phyloP scores from a whole-genome alignment of 345 rosid genomes.

The Dimocarpus longan region DNA sequence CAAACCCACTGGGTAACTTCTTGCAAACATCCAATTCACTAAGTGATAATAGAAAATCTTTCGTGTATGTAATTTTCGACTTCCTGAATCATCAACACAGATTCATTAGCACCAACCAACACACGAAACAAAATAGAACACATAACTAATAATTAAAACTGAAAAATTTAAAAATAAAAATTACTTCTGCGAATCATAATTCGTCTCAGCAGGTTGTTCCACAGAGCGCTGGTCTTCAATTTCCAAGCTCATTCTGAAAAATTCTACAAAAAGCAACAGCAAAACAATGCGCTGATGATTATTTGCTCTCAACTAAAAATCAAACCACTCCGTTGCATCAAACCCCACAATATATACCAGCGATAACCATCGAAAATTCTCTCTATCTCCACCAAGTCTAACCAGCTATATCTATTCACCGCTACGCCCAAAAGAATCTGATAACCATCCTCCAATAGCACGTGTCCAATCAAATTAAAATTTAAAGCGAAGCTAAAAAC shows the following conservation, averaged over 20 bases:
- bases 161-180: conserved; percentile 1
- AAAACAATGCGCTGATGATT: neutral
- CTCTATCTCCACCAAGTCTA: conserved; percentile 12
- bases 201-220: conserved; percentile 43
- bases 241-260: conserved; percentile 66
- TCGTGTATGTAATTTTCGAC: conserved; percentile 55
- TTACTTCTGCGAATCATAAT: conserved; percentile 48
- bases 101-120: conserved; percentile 8
- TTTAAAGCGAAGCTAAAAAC: conserved; percentile 16
- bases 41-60: conserved; percentile 69
- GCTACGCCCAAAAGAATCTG: conserved; percentile 7
- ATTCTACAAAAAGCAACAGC: conserved; percentile 8
- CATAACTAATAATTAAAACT: neutral
- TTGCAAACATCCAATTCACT: conserved; percentile 75
- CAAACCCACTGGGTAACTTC: conserved; percentile 64
- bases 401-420: conserved; percentile 24
- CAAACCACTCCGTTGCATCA: conserved; percentile 13
- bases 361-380: conserved; percentile 10
- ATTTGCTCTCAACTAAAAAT: neutral
- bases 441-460: conserved; percentile 24
- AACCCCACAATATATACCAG: neutral
- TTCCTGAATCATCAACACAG: conserved; percentile 52
- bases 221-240: conserved; percentile 42
- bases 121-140: conserved; percentile 6
- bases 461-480: conserved; percentile 17